Base-by-base conservation (phyloP, 192 early-diverging fungal species). In the Chytriomyces confervae region DNA sequence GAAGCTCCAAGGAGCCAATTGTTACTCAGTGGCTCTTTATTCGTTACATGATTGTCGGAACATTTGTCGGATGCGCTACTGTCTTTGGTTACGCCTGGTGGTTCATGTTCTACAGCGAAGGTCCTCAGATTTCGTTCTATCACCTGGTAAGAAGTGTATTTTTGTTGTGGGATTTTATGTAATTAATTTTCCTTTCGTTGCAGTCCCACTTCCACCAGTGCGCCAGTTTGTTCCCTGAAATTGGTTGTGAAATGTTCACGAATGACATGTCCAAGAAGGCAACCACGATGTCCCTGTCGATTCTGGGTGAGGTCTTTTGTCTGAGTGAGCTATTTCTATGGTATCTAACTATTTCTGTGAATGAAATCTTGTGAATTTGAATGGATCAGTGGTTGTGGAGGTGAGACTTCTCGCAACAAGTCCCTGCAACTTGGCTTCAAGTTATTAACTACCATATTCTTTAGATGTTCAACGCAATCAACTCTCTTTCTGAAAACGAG, bases 61-160 rank as follows among this genome's bases (percentile, higher is more conserved):
- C 86, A 10, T 98, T 96, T 76, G 98, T 99, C 66, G 97, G 97
- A 64, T 79, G 82, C 18, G 96, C 97, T 5, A 98, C 97, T 50
- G 92, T 98, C 18, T 95, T 95, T 91, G 98, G 94, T 24, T 98
- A 98, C 79, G 96, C 93, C 1, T 98, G 98, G 97, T 98, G 95
- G 95, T 98, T 95, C 83, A 92, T 99, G 89, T 97, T 91, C 79
- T 97, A 97, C 83, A 68, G 82, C 6, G 84, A 79, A n/a, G 96
- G 96, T 43, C 97, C 97, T 5, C 91, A 92, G 66, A 93, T 99
- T 71, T 86, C 89, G 36, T 99, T 91, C 82, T 83, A 91, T 73
- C 93, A 99, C 82, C 85, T 99, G 84, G 92, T 93, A 79, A 76
- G 88, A 46, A 84, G 45, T 70, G 61, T 44, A 29, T 20, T 50